phyloP scores from a whole-genome alignment of 1,284 basidiomycete genomes.

The Puccinia polysora region DNA sequence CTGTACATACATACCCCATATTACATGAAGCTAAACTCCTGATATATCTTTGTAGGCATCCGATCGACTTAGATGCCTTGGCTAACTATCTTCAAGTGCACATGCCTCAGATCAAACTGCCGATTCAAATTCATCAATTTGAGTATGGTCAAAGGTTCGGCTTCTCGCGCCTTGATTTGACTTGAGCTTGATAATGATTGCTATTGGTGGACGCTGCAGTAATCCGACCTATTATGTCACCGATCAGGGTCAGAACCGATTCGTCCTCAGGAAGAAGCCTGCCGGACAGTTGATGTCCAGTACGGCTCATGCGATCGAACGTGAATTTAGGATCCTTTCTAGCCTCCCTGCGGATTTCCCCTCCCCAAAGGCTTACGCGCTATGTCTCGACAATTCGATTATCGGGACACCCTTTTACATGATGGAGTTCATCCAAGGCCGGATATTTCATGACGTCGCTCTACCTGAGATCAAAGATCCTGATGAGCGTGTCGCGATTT shows the following conservation, averaged over 20 bases:
- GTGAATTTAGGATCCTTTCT: constrained; percentile 75
- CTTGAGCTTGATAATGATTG: constrained; percentile 50
- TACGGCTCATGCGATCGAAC: constrained; percentile 89
- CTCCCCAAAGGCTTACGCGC: constrained; percentile 73
- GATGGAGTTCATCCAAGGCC: constrained; percentile 87
- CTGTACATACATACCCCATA: too few species aligned
- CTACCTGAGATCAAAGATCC: constrained; percentile 64
- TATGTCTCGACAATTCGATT: constrained; percentile 72
- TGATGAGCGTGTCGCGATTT: constrained; percentile 56
- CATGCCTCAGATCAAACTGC: constrained; percentile 62
- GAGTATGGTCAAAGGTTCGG: constrained; percentile 56
- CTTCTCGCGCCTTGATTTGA: not conserved
- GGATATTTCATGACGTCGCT: constrained; percentile 80
- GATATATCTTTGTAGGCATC: constrained; percentile 45
- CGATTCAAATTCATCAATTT: constrained; percentile 83
- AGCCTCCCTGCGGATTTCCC: constrained; percentile 72
- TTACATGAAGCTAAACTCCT: too few species aligned
- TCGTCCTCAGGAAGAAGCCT: constrained; percentile 90
- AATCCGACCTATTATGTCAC: constrained; percentile 92
- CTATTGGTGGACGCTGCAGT: constrained; percentile 56
- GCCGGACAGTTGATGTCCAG: constrained; percentile 74
- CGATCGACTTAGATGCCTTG: constrained; percentile 64
- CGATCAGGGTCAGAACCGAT: constrained; percentile 66
- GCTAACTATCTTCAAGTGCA: constrained; percentile 65
- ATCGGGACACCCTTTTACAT: constrained; percentile 89